Evolutionary conservation across 176 grass and related monocot species (phyloP).

Genomic region (Bromus sterilis): DNA sequence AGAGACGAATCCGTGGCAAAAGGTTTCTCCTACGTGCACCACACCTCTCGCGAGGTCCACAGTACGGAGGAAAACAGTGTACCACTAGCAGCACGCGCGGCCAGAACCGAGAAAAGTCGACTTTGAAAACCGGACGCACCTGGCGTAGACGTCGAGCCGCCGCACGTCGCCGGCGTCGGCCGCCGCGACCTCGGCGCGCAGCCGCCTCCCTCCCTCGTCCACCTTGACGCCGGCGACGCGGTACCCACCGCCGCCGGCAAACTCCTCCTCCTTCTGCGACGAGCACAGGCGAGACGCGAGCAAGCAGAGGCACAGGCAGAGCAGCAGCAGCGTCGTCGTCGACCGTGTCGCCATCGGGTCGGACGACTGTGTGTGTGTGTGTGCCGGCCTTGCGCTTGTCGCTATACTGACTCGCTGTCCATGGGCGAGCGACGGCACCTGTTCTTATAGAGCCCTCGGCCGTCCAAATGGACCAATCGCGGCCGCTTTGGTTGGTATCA

Average conservation of each 20-base stretch:
- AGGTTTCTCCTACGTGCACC: too few species aligned
- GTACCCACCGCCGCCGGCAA: conserved; percentile 11
- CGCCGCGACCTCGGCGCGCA: not conserved
- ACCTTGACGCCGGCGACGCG: not conserved
- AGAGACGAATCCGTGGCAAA: too few species aligned
- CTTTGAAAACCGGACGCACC: too few species aligned
- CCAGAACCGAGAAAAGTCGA: too few species aligned
- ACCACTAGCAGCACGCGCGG: too few species aligned
- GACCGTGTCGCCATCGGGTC: not conserved
- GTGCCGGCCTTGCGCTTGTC: not conserved
- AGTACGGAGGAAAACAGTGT: too few species aligned
- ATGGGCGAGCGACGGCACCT: not conserved
- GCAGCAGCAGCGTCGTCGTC: not conserved
- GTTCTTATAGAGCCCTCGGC: not conserved
- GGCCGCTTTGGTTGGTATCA: not conserved
- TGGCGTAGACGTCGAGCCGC: conserved; percentile 6
- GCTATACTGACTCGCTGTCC: too few species aligned
- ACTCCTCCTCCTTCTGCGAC: not conserved
- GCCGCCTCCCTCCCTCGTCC: not conserved
- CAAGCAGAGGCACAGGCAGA: not conserved
- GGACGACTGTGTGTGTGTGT: not conserved
- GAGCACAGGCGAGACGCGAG: not conserved
- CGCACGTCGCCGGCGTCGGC: not conserved
- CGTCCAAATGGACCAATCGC: not conserved
- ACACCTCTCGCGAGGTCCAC: too few species aligned